Conservation (phyloP, 768 basidiomycete species). For the Sporobolomyces phaffii region DNA sequence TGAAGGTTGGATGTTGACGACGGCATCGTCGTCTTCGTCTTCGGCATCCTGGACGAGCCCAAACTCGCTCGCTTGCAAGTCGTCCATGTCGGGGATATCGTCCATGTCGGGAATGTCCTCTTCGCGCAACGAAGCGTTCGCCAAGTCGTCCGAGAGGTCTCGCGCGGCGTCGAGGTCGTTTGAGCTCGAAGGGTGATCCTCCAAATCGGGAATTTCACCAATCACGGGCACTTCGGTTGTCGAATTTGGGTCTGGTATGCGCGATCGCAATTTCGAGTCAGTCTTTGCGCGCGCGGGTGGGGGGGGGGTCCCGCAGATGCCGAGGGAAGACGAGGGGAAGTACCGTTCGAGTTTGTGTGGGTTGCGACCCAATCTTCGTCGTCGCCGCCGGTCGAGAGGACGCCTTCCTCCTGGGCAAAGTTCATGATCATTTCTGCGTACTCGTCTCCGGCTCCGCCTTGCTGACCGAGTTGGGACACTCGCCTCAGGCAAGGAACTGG, state of each 20-base stretch:
- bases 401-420: constrained; percentile 60
- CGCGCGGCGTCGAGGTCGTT: constrained; percentile 39
- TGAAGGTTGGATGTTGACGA: constrained; percentile 45
- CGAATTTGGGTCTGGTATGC: constrained; percentile 14
- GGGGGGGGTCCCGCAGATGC: too few relatives aligned
- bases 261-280: background rate
- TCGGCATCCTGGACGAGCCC: constrained; percentile 51
- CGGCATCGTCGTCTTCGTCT: constrained; percentile 80
- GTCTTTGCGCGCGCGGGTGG: too few relatives aligned
- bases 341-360: constrained; percentile 65
- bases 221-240: constrained; percentile 52
- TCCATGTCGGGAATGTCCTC: constrained; percentile 67
- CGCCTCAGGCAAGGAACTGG: constrained; percentile 92
- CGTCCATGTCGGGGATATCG: constrained; percentile 98
- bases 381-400: constrained; percentile 54
- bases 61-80: constrained; percentile 46
- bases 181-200: constrained; percentile 51
- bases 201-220: constrained; percentile 81
- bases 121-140: constrained; percentile 28
- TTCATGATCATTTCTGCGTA: constrained; percentile 87
- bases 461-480: constrained; percentile 62
- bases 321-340: background rate
- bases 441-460: constrained; percentile 69
- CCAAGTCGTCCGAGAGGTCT: constrained; percentile 35
- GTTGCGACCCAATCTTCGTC: constrained; percentile 98